Percentiles rank a stretch among this genome's conserved stretches.
phyloP scores from a whole-genome alignment of 345 rosid genomes.

The Rhizophora mangle region DNA sequence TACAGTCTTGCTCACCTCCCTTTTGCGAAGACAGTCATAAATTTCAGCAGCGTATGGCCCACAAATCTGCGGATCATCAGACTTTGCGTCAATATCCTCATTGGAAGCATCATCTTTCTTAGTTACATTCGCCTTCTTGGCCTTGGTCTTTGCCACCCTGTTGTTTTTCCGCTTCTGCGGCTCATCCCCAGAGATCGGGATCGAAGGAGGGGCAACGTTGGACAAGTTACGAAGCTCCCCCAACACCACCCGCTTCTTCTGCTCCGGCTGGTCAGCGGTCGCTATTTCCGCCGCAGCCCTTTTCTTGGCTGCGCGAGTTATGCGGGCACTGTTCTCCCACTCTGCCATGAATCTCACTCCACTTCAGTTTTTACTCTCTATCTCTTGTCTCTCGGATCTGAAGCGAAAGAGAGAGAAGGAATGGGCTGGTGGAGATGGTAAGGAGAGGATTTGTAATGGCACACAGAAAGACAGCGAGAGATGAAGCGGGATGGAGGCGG shows the following conservation, averaged over 20 bases:
- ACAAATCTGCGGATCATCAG: slow-evolving; percentile 26
- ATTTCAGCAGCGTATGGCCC: slow-evolving; percentile 20
- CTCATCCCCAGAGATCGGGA: slow-evolving; percentile 2
- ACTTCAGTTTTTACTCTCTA: neutral
- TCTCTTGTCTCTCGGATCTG: neutral
- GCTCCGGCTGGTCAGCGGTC: slow-evolving; percentile 24
- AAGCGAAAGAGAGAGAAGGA: slow-evolving; percentile 8
- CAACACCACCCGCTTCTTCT: slow-evolving; percentile 61
- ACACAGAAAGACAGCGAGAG: neutral
- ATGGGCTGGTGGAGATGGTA: neutral
- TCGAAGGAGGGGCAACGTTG: slow-evolving; percentile 26
- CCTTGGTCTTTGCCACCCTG: slow-evolving; percentile 10
- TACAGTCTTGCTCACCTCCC: slow-evolving; percentile 17
- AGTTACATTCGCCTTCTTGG: slow-evolving; percentile 17
- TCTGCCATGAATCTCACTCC: slow-evolving; percentile 45
- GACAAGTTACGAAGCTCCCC: slow-evolving; percentile 55
- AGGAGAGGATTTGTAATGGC: neutral
- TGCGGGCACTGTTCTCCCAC: slow-evolving; percentile 41
- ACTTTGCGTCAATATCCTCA: slow-evolving; percentile 6
- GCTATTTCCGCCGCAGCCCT: slow-evolving; percentile 21
- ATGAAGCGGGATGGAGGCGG: no score
- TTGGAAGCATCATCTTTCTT: slow-evolving; percentile 1
- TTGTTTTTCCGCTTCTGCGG: slow-evolving; percentile 1
- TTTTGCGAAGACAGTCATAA: slow-evolving; percentile 20
- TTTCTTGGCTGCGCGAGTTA: slow-evolving; percentile 61